A percentile compares a stretch with the other conserved stretches of the same genome.
Conservation (phyloP, 169 alveolate genomes). For the Plasmodium falciparum region DNA sequence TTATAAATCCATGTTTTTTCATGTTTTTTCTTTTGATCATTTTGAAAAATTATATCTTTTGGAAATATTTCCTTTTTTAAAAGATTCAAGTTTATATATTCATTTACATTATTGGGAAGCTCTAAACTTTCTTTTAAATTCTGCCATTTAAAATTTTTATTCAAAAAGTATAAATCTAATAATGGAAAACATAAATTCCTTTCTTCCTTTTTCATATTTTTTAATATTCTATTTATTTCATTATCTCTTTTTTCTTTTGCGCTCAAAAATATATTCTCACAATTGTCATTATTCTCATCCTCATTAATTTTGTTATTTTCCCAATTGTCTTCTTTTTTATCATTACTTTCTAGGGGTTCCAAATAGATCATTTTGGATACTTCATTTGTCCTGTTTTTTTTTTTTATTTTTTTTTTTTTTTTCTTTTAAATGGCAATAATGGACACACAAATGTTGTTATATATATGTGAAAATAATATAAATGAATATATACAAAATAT, state of each 20-base stretch:
- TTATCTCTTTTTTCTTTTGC: slow-evolving; percentile 6
- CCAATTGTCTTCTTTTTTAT: slow-evolving; percentile 17
- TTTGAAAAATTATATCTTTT: slow-evolving; percentile 27
- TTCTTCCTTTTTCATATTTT: slow-evolving; percentile 54
- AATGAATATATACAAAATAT: too few relatives aligned
- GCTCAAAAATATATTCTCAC: neutral
- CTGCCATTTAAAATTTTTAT: slow-evolving; percentile 59
- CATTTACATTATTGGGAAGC: slow-evolving; percentile 38
- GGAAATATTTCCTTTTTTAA: slow-evolving; percentile 54
- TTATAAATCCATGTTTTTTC: neutral
- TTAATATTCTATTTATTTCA: slow-evolving; percentile 59
- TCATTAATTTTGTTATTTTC: slow-evolving; percentile 27
- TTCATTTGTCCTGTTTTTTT: slow-evolving; percentile 31
- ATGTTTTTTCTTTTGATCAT: slow-evolving; percentile 24
- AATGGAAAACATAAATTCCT: slow-evolving; percentile 59
- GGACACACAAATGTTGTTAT: too few relatives aligned
- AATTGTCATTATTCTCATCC: slow-evolving; percentile 10
- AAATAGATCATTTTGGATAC: slow-evolving; percentile 47
- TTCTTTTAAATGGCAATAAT: too few relatives aligned
- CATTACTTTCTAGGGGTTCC: slow-evolving; percentile 19
- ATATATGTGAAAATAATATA: too few relatives aligned
- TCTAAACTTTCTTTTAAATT: slow-evolving; percentile 61
- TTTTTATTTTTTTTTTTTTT: too few relatives aligned
- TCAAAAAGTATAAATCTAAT: slow-evolving; percentile 61
- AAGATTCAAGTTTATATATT: slow-evolving; percentile 52